Conservation (phyloP, 768 basidiomycete genomes). For the Boletellus ananiceps region DNA sequence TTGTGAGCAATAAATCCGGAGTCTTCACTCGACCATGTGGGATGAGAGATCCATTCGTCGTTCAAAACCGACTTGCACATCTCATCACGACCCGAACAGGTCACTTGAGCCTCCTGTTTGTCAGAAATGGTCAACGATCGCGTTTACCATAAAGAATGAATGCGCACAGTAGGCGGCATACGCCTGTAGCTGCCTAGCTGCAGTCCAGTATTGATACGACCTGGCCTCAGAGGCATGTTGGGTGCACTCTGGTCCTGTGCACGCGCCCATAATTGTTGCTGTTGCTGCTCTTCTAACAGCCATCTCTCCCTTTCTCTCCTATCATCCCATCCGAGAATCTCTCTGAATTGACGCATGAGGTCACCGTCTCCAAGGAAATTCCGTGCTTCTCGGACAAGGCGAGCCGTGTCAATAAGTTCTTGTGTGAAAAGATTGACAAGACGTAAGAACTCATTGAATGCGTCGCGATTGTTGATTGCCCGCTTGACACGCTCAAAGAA, state of each 20-base stretch:
- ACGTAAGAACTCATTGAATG: constrained; percentile 93
- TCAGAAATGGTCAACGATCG: neutral
- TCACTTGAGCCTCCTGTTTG: constrained; percentile 73
- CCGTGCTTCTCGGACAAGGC: constrained; percentile 74
- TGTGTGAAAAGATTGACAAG: constrained; percentile 93
- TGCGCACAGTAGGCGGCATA: constrained; percentile 73
- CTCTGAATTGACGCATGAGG: constrained; percentile 75
- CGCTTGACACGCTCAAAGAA: constrained; percentile 92
- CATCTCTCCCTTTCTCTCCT: constrained; percentile 55
- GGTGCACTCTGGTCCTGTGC: constrained; percentile 40
- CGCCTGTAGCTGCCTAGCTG: constrained; percentile 88
- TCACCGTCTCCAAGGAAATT: constrained; percentile 77
- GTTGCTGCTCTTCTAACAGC: constrained; percentile 42
- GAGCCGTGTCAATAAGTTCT: constrained; percentile 83
- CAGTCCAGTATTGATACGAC: constrained; percentile 61
- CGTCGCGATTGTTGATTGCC: constrained; percentile 64
- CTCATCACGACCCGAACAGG: constrained; percentile 93
- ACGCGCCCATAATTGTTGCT: constrained; percentile 47
- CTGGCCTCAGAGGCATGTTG: constrained; percentile 41
- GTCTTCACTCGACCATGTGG: constrained; percentile 92
- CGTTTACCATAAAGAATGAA: neutral
- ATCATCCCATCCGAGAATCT: constrained; percentile 86
- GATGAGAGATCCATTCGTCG: constrained; percentile 98
- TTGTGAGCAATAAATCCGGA: constrained; percentile 85
- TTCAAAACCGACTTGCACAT: constrained; percentile 96